Conservation (phyloP, 2,329 filamentous ascomycete species). For the Colletotrichum tofieldiae region DNA sequence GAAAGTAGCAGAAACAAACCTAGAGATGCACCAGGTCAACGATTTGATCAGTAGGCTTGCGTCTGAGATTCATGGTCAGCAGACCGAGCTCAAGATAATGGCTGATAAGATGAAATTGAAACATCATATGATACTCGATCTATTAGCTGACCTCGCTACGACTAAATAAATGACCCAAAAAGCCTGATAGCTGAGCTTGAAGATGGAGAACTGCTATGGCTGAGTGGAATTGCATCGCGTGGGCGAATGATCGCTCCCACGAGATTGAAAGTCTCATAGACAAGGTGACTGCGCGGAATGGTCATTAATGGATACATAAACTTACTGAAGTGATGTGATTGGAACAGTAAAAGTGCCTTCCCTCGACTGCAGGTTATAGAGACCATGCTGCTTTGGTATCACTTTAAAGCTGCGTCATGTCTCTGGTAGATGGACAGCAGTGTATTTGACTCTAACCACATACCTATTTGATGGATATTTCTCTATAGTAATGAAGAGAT, state of each 20-base stretch:
- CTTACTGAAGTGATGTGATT: no score
- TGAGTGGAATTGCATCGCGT: neutral
- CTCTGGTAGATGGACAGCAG: neutral
- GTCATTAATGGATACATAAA: neutral
- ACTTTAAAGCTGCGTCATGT: no score
- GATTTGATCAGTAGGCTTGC: neutral
- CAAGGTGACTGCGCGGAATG: neutral
- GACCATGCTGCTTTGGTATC: no score
- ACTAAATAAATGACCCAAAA: neutral
- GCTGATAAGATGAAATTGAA: neutral
- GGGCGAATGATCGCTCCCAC: neutral
- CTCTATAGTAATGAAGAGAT: no score
- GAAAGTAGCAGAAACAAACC: neutral
- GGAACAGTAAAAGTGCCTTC: no score
- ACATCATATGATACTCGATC: neutral
- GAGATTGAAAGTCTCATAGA: neutral
- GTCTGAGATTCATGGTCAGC: constrained; percentile 5
- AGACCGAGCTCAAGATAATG: constrained; percentile 11
- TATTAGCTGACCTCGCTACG: neutral
- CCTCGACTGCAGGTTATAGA: neutral
- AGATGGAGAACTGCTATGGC: neutral
- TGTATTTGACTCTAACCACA: neutral
- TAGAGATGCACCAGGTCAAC: neutral
- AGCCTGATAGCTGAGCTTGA: neutral
- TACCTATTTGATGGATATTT: no score